A percentile compares a stretch with the other conserved stretches of the same genome.
These are phyloP conservation scores for Scedosporium minutisporum DNA, from an alignment of 2,329 filamentous ascomycete genomes.

Conservation along the genomic window DNA sequence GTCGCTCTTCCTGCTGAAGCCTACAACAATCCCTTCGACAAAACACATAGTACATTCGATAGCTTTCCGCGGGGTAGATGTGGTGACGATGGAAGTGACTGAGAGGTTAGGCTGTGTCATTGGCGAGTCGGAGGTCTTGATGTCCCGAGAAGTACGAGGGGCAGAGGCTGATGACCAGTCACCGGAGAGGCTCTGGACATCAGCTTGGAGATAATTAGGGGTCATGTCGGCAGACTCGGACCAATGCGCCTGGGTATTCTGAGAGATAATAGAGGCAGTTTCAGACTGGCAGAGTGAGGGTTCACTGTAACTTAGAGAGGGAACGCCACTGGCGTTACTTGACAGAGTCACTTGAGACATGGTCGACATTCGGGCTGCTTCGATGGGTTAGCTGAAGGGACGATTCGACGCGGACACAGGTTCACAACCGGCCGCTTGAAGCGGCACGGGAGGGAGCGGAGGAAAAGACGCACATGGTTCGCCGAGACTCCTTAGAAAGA, in stretches of 20 bases:
- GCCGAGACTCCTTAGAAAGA: constrained; percentile 10
- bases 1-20: constrained; percentile 36
- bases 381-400: not conserved
- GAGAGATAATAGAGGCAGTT: constrained; percentile 28
- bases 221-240: constrained; percentile 23
- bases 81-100: constrained; percentile 9
- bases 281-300: constrained; percentile 29
- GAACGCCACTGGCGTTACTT: constrained; percentile 26
- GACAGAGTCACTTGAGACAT: constrained; percentile 29
- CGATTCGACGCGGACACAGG: not conserved
- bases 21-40: constrained; percentile 33
- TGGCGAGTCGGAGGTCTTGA: constrained; percentile 9
- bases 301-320: constrained; percentile 31
- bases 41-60: constrained; percentile 35
- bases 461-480: constrained; percentile 6
- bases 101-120: constrained; percentile 9
- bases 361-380: constrained; percentile 26
- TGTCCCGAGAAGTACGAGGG: constrained; percentile 1
- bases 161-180: constrained; percentile 9
- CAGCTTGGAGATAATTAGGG: constrained; percentile 22
- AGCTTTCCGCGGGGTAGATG: constrained; percentile 9
- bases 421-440: no score
- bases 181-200: constrained; percentile 10
- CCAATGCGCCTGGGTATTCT: constrained; percentile 22
- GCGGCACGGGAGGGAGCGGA: not conserved